phyloP scores from a whole-genome alignment of 169 alveolate species.

The Perkinsus marinus region DNA sequence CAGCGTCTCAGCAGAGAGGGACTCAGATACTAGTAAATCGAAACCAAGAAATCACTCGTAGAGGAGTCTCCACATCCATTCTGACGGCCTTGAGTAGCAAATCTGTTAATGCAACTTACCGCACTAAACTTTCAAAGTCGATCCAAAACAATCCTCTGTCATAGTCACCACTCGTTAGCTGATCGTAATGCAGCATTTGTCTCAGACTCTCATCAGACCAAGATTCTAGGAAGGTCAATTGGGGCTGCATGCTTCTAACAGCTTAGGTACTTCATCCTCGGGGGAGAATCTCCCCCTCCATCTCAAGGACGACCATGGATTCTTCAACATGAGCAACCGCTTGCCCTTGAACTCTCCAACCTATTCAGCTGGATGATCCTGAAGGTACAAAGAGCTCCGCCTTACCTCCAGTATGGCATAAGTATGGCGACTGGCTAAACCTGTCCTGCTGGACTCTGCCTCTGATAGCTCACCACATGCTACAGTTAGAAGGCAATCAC shows the following conservation, averaged over 20 bases:
- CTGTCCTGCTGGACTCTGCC: background rate
- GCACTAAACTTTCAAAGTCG: background rate
- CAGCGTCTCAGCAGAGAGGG: too few species aligned
- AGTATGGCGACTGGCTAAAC: background rate
- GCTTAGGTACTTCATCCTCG: background rate
- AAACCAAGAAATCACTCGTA: background rate
- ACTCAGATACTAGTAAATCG: too few species aligned
- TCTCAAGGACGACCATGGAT: background rate
- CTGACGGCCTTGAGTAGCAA: too few species aligned
- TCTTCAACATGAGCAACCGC: background rate
- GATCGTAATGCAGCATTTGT: background rate
- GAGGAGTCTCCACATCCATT: background rate
- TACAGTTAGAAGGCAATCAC: background rate
- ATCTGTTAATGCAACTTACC: background rate
- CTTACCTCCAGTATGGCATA: background rate
- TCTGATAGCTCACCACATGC: background rate
- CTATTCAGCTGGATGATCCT: background rate
- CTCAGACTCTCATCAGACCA: background rate
- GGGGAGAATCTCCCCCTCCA: background rate
- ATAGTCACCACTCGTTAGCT: background rate
- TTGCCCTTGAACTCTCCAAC: background rate
- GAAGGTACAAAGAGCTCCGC: background rate
- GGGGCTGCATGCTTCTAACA: background rate
- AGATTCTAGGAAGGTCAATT: background rate
- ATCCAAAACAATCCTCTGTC: background rate